Evolutionary conservation across 257 asterid species (phyloP).

Genomic region (Handroanthus guayacan): DNA sequence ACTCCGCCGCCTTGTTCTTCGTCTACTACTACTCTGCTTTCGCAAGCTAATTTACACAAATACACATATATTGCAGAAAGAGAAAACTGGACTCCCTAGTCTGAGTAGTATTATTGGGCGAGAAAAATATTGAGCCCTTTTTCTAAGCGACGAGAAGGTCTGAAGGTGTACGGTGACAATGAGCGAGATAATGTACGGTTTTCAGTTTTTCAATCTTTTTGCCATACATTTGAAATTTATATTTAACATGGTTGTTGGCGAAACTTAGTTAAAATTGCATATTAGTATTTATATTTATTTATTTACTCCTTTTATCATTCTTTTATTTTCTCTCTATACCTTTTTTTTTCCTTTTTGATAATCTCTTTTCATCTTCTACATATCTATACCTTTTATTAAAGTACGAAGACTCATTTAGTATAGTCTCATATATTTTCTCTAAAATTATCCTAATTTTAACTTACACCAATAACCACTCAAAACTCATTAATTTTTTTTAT

Average conservation of each 20-base stretch:
- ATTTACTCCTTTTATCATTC: too few relatives aligned
- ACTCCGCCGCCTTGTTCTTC: constrained; percentile 63
- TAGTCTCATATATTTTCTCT: too few relatives aligned
- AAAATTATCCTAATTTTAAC: too few relatives aligned
- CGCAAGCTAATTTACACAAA: constrained; percentile 20
- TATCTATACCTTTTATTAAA: too few relatives aligned
- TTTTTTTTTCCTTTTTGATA: too few relatives aligned
- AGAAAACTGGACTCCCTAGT: constrained; percentile 32
- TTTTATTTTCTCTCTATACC: too few relatives aligned
- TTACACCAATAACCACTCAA: too few relatives aligned
- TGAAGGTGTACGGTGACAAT: background rate
- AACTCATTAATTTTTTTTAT: too few relatives aligned
- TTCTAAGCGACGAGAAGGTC: background rate
- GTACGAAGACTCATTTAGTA: too few relatives aligned
- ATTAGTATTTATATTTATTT: too few relatives aligned
- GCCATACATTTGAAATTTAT: background rate
- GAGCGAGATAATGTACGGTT: constrained; percentile 23
- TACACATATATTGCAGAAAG: background rate
- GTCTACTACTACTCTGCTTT: constrained; percentile 24
- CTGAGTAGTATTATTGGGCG: background rate
- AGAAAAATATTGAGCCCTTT: background rate
- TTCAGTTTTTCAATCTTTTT: constrained; percentile 10
- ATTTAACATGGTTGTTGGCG: too few relatives aligned
- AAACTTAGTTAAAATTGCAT: background rate
- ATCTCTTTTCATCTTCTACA: background rate